These are phyloP conservation scores for Cryptosporidium parvum DNA, from an alignment of 169 alveolate species.

Conservation along the genomic window DNA sequence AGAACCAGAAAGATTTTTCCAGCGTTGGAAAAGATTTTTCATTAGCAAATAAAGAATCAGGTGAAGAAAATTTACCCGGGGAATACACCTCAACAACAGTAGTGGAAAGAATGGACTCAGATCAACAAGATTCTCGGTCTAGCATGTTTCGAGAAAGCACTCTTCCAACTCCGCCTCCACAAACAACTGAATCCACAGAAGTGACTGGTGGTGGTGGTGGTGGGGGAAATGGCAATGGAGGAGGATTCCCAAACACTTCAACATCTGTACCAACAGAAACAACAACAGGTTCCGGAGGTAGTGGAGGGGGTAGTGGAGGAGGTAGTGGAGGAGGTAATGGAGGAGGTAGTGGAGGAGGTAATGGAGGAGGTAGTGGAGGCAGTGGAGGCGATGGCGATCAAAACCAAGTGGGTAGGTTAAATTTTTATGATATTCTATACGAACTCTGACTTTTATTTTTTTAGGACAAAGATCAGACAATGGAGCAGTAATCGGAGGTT, in stretches of 20 bases:
- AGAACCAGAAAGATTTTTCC: background rate
- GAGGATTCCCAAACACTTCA: constrained; percentile 45
- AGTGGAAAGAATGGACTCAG: background rate
- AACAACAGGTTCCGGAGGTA: background rate
- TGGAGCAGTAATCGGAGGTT: constrained; percentile 46
- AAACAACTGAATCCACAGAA: constrained; percentile 6
- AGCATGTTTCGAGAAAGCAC: background rate
- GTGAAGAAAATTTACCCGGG: background rate
- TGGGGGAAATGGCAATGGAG: constrained; percentile 31
- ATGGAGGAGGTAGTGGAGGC: constrained; percentile 9
- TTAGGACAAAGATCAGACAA: background rate
- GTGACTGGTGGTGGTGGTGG: constrained; percentile 7
- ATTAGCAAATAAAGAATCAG: background rate
- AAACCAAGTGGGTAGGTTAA: constrained; percentile 41
- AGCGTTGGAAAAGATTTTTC: background rate
- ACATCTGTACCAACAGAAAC: background rate
- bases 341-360: background rate
- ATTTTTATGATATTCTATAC: background rate
- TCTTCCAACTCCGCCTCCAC: constrained; percentile 37
- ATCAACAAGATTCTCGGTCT: background rate
- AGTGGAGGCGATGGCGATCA: background rate
- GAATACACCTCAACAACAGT: background rate
- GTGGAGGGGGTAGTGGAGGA: background rate
- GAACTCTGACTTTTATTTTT: background rate
- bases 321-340: background rate